phyloP scores from a whole-genome alignment of 2,329 filamentous ascomycete genomes.

The Cercospora brassicicola region DNA sequence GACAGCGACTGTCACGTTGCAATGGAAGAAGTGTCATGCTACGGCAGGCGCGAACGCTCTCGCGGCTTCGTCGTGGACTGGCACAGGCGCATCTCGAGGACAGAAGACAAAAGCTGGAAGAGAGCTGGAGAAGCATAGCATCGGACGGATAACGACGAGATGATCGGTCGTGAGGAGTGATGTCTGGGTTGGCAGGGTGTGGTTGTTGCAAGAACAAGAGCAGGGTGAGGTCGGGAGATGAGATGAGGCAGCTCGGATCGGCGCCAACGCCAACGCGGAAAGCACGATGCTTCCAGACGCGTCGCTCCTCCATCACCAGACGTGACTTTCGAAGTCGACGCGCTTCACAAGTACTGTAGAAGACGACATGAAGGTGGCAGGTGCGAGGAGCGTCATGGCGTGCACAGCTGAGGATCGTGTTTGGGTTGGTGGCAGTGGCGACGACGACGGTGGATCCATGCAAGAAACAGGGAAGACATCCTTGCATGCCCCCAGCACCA shows the following conservation, averaged over 20 bases:
- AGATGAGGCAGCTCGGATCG: neutral
- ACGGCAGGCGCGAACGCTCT: too few relatives aligned
- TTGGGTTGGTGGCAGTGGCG: neutral
- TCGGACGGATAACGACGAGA: neutral
- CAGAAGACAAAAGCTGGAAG: too few relatives aligned
- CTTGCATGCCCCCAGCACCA: conserved; percentile 1
- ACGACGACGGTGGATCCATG: neutral
- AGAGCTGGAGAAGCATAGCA: too few relatives aligned
- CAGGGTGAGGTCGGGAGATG: neutral
- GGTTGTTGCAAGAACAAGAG: too few relatives aligned
- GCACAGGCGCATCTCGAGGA: too few relatives aligned
- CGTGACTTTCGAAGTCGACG: neutral
- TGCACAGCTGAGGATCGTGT: neutral
- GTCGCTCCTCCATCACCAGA: neutral
- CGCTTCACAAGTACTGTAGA: neutral
- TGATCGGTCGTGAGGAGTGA: neutral
- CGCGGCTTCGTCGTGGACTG: too few relatives aligned
- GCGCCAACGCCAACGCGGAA: neutral
- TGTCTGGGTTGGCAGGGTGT: neutral
- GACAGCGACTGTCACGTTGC: neutral
- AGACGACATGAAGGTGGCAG: neutral
- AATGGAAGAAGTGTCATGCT: too few relatives aligned
- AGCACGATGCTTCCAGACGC: neutral
- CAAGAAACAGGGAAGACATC: conserved; percentile 10
- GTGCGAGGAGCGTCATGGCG: neutral